Conservation (phyloP, 441 rosid species). For the Bocquillonia castaneifolia region DNA sequence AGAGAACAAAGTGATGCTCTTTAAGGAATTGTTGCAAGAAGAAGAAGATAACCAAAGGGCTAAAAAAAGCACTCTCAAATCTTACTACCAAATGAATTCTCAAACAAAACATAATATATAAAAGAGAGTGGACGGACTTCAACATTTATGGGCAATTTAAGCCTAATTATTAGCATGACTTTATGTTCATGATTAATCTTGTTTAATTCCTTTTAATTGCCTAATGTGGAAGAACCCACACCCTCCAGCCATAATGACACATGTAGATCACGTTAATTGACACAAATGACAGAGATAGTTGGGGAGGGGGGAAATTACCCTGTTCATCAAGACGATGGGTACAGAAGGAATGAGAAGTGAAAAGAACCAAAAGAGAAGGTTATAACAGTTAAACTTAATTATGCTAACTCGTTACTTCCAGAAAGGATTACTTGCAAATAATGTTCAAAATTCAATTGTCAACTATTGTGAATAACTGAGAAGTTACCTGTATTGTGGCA, state of each 20-base stretch:
- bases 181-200: too few relatives aligned
- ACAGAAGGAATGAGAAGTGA: neutral
- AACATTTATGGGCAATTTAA: too few relatives aligned
- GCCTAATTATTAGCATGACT: too few relatives aligned
- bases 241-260: neutral
- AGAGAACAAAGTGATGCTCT: too few relatives aligned
- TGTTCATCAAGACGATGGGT: neutral
- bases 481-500: conserved; percentile 74
- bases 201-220: too few relatives aligned
- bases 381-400: neutral
- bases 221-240: too few relatives aligned
- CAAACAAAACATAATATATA: too few relatives aligned
- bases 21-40: too few relatives aligned
- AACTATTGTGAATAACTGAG: conserved; percentile 12
- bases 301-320: neutral
- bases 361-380: neutral
- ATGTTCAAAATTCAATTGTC: neutral
- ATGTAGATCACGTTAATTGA: neutral
- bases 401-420: neutral
- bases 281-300: neutral
- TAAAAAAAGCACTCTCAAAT: too few relatives aligned
- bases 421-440: neutral
- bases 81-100: too few relatives aligned
- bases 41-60: too few relatives aligned
- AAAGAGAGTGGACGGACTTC: too few relatives aligned